phyloP scores from a whole-genome alignment of 345 rosid genomes.

The Rhodamnia rubescens region DNA sequence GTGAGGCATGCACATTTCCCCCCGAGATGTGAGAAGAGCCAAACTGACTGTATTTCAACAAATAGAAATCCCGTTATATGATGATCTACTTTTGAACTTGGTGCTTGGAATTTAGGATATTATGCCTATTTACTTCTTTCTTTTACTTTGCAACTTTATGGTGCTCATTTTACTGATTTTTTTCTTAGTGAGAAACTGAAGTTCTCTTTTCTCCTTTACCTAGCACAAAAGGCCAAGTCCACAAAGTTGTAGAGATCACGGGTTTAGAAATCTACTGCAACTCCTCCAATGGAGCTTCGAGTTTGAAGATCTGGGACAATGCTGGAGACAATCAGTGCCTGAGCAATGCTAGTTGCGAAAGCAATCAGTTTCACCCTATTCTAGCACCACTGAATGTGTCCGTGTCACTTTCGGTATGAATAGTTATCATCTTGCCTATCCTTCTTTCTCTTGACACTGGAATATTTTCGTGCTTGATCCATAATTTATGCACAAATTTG shows the following conservation, averaged over 20 bases:
- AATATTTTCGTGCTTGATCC: neutral
- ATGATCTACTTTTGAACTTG: neutral
- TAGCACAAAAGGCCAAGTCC: constrained; percentile 53
- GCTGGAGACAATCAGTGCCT: constrained; percentile 20
- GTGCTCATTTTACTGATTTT: neutral
- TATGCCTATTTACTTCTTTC: neutral
- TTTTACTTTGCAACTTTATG: neutral
- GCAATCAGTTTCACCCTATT: constrained; percentile 32
- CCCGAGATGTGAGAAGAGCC: neutral
- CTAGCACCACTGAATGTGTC: constrained; percentile 49
- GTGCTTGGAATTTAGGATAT: neutral
- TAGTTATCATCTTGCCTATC: neutral
- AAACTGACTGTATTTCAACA: neutral
- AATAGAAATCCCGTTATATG: neutral
- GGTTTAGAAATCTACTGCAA: constrained; percentile 72
- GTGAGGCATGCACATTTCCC: neutral
- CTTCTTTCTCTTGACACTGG: neutral
- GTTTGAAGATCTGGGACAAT: constrained; percentile 21
- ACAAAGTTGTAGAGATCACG: constrained; percentile 53
- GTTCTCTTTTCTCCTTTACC: neutral
- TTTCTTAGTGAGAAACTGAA: neutral
- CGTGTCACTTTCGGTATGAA: constrained; percentile 55
- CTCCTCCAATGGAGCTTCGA: constrained; percentile 23
- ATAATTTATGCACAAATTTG: neutral
- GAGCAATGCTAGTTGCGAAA: constrained; percentile 27